phyloP scores from a whole-genome alignment of 2,329 filamentous ascomycete genomes.

The Cladobotryum mycophilum region DNA sequence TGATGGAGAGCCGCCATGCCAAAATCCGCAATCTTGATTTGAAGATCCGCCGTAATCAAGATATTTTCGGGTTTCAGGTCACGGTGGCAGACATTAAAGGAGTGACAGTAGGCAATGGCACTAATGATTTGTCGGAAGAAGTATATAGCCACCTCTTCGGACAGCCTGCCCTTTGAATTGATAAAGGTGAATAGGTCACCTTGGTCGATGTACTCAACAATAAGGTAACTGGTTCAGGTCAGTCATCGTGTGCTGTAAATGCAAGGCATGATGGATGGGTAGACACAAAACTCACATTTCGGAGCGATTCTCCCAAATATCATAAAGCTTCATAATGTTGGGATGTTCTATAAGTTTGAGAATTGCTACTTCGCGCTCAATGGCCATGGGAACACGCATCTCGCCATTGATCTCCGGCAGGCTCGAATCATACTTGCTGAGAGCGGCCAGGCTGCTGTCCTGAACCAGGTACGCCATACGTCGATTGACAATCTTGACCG shows the following conservation, averaged over 20 bases:
- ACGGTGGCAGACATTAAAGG: slow-evolving; percentile 90
- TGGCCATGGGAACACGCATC: slow-evolving; percentile 73
- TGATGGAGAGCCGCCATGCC: slow-evolving; percentile 93
- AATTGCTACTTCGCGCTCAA: slow-evolving; percentile 92
- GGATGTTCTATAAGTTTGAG: slow-evolving; percentile 95
- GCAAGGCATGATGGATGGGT: neutral
- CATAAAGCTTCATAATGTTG: slow-evolving; percentile 88
- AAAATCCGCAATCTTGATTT: slow-evolving; percentile 94
- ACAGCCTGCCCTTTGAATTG: slow-evolving; percentile 62
- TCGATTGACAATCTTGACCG: slow-evolving; percentile 93
- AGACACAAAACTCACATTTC: slow-evolving; percentile 68
- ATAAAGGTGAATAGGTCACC: slow-evolving; percentile 85
- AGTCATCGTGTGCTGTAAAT: neutral
- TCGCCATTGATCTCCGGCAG: slow-evolving; percentile 53
- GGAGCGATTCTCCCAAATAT: slow-evolving; percentile 95
- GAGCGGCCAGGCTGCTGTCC: slow-evolving; percentile 75
- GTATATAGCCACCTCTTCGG: slow-evolving; percentile 72
- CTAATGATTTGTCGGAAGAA: slow-evolving; percentile 93
- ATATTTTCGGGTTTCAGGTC: slow-evolving; percentile 98
- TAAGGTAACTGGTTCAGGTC: slow-evolving; percentile 63
- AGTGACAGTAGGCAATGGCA: slow-evolving; percentile 86
- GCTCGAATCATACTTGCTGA: slow-evolving; percentile 66
- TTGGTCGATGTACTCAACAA: slow-evolving; percentile 81
- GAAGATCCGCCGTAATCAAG: slow-evolving; percentile 65
- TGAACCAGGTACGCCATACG: slow-evolving; percentile 72